A percentile compares a stretch with the other conserved stretches of the same genome.
Evolutionary conservation across 805 yeast genomes (phyloP).

Genomic region (Metschnikowia continentalis): DNA sequence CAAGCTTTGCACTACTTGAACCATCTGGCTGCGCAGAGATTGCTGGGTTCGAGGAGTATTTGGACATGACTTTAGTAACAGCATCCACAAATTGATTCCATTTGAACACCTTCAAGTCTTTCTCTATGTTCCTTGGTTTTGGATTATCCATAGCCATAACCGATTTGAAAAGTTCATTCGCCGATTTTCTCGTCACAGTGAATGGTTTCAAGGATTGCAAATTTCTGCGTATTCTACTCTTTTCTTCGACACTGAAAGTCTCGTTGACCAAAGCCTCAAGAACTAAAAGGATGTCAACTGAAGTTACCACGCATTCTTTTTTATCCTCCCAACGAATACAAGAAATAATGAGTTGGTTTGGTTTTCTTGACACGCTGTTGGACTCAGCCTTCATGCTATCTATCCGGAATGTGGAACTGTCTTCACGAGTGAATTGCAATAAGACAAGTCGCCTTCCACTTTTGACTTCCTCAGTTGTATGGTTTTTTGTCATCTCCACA

Average conservation of each 20-base stretch:
- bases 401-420: conserved; percentile 10
- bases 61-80: conserved; percentile 51
- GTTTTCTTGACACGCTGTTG: conserved; percentile 34
- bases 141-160: conserved; percentile 63
- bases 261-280: conserved; percentile 55
- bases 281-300: conserved; percentile 58
- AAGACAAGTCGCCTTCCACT: conserved; percentile 46
- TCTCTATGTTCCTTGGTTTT: conserved; percentile 65
- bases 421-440: conserved; percentile 34
- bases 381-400: conserved; percentile 17
- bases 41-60: conserved; percentile 39
- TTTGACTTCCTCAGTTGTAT: conserved; percentile 44
- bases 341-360: conserved; percentile 45
- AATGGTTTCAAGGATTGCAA: conserved; percentile 59
- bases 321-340: conserved; percentile 57
- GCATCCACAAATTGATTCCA: conserved; percentile 56
- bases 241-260: conserved; percentile 59
- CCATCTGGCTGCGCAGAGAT: neutral
- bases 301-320: conserved; percentile 50
- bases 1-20: neutral
- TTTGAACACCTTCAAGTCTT: conserved; percentile 62
- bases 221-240: conserved; percentile 64
- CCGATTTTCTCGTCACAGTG: conserved; percentile 47
- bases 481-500: conserved; percentile 35
- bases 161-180: conserved; percentile 20